Evolutionary conservation across 768 basidiomycete species (phyloP).

Genomic region (Russula griseocarnosa): DNA sequence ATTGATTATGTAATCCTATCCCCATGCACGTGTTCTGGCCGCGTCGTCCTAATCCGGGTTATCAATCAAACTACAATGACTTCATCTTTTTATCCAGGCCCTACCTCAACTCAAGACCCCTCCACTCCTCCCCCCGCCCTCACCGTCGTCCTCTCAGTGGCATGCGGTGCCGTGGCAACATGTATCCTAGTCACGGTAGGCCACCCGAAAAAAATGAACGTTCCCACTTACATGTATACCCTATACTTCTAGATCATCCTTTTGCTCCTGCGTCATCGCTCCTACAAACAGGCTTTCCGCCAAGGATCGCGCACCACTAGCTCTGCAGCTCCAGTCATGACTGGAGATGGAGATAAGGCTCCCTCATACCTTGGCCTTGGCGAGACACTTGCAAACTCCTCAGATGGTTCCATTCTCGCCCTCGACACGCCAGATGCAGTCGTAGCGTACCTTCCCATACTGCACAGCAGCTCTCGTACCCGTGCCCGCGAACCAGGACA

Average conservation of each 20-base stretch:
- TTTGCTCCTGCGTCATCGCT: constrained; percentile 17
- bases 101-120: neutral
- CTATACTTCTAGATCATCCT: constrained; percentile 7
- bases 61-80: too few species aligned
- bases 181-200: constrained; percentile 8
- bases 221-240: neutral
- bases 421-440: neutral
- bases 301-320: neutral
- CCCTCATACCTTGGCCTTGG: neutral
- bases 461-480: neutral
- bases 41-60: neutral
- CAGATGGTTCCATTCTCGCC: neutral
- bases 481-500: neutral
- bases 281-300: neutral
- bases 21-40: constrained; percentile 3
- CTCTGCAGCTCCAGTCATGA: neutral
- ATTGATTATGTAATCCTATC: neutral
- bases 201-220: neutral
- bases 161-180: constrained; percentile 7
- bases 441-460: neutral
- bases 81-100: neutral
- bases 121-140: neutral
- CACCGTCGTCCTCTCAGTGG: constrained; percentile 5
- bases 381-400: neutral
- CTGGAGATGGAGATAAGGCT: neutral